Evolutionary conservation across 495 filamentous ascomycete genomes (phyloP).

Genomic region (Tuber microsphaerosporum): DNA sequence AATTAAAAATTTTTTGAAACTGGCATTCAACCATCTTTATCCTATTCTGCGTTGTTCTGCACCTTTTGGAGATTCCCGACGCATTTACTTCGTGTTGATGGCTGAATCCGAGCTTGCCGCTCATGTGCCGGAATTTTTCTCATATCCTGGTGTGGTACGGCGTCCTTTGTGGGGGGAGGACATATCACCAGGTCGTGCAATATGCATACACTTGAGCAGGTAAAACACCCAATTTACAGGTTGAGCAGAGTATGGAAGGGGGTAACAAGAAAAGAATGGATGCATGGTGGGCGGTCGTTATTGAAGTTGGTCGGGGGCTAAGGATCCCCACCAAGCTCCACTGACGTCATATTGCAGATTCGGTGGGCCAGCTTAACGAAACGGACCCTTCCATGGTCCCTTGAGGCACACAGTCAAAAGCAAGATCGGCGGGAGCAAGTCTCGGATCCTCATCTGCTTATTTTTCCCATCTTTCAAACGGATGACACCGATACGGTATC

Average conservation of each 20-base stretch:
- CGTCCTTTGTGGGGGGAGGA: neutral
- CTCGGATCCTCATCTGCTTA: neutral
- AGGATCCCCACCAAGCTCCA: neutral
- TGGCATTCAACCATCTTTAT: neutral
- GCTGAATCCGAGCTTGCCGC: neutral
- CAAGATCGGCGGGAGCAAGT: neutral
- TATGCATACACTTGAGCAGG: neutral
- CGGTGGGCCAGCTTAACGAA: neutral
- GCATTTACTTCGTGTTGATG: neutral
- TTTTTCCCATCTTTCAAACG: neutral
- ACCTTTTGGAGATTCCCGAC: neutral
- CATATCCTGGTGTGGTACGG: neutral
- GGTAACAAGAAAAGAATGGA: neutral
- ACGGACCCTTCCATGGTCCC: neutral
- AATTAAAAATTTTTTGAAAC: neutral
- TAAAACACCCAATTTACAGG: neutral
- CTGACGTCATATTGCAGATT: constrained; percentile 1
- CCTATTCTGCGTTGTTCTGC: neutral
- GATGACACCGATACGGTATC: neutral
- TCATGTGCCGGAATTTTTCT: neutral
- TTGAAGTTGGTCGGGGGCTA: neutral
- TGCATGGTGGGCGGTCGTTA: neutral
- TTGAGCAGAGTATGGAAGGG: neutral
- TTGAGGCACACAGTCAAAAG: constrained; percentile 1
- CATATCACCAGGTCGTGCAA: neutral